Conservation (phyloP, 768 basidiomycete genomes). For the Termitomyces sp. region DNA sequence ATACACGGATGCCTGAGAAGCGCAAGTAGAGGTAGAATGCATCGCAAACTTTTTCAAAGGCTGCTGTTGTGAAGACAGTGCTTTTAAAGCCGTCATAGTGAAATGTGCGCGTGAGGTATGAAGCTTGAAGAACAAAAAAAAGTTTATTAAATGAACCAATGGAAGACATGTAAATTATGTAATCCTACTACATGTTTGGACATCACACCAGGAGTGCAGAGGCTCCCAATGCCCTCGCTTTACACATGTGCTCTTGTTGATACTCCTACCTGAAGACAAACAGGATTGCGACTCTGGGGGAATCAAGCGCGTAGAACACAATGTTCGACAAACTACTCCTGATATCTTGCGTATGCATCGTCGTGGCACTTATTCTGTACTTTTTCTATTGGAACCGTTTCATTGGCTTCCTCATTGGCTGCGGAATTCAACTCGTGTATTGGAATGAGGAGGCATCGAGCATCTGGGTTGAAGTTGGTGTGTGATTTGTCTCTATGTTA, state of each 20-base stretch:
- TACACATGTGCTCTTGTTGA: neutral
- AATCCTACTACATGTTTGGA: neutral
- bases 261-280: neutral
- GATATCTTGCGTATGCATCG: slow-evolving; percentile 54
- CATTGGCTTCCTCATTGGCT: slow-evolving; percentile 61
- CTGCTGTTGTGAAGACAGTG: slow-evolving; percentile 24
- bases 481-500: slow-evolving; percentile 13
- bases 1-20: slow-evolving; percentile 69
- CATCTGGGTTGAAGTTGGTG: slow-evolving; percentile 81
- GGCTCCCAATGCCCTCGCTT: neutral
- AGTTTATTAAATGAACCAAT: neutral
- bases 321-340: slow-evolving; percentile 63
- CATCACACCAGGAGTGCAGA: neutral
- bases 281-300: neutral
- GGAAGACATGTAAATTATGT: slow-evolving; percentile 3
- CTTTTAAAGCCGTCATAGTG: slow-evolving; percentile 20
- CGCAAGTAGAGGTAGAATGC: slow-evolving; percentile 68
- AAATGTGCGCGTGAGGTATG: neutral
- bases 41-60: slow-evolving; percentile 65
- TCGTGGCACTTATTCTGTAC: slow-evolving; percentile 59
- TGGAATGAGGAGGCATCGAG: slow-evolving; percentile 80
- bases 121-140: neutral
- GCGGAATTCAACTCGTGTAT: slow-evolving; percentile 60
- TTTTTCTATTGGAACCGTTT: slow-evolving; percentile 92
- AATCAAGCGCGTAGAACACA: neutral